Base-by-base conservation (phyloP, 495 filamentous ascomycete genomes). In the Aspergillus kassunensis region DNA sequence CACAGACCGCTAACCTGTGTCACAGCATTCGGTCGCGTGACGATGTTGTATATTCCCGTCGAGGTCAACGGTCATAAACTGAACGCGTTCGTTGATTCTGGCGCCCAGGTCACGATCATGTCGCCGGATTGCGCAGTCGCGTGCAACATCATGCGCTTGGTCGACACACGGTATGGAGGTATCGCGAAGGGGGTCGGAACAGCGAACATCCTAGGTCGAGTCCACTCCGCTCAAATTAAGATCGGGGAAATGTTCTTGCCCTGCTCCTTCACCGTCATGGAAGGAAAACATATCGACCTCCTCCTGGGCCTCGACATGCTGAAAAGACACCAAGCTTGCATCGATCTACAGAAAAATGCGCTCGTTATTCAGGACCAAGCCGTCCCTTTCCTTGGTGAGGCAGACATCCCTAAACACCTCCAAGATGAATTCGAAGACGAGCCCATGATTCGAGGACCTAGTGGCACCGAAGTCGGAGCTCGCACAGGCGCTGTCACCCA, bases 231-330 rank as follows among this genome's bases (percentile, higher is more conserved):
- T 12, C 88, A 88, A 66, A 92, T 97, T 64, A 89, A 88, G 71
- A 95, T 99, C 56, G 95, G 93, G 15, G 80, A 79, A 30, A 81
- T 91, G 61, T 90, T 89, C 62, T 79, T 99, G 44, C 83, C 91
- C 0, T 97, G 91, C 74, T 88, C 87, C 42, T 99, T 99, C 69
- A 97, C 95, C n/a, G 93, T 99, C 56, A 97, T 99, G 93, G 93
- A 99, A 70, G 93, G 93, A 30, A 99, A 97, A 69, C 84, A 88
- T 51, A 93, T 97, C n/a, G 93, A 97, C 60, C 75, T 99, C 10
- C 80, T 99, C 7, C 78, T 99, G 10, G 93, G 93, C 6, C 73
- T 99, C 39, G 93, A 99, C 65, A 99, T 99, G 88, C 73, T 97
- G 44, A 95, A 90, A 68, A 80, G 95, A 25, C 89, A 96, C 66